Percentiles rank a stretch among this genome's conserved stretches.
phyloP scores from a whole-genome alignment of 2,329 filamentous ascomycete genomes.

The Thielaviopsis ethacetica region DNA sequence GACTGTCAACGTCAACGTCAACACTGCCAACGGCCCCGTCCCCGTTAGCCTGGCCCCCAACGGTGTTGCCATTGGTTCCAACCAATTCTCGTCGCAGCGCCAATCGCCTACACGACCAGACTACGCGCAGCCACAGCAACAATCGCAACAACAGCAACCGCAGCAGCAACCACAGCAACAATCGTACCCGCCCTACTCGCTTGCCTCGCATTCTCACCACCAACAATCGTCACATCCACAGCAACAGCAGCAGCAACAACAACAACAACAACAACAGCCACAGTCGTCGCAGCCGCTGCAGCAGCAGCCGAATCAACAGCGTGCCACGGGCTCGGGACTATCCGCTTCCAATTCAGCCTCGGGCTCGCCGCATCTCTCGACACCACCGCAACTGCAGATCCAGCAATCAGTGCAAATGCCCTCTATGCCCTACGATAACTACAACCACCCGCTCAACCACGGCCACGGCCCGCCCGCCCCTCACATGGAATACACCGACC shows the following conservation, averaged over 20 bases:
- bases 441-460: slow-evolving; percentile 20
- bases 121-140: slow-evolving; percentile 28
- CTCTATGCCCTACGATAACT: slow-evolving; percentile 43
- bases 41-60: slow-evolving; percentile 78
- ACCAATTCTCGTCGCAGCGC: slow-evolving; percentile 40
- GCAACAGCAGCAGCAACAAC: background rate
- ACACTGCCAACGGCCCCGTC: slow-evolving; percentile 52
- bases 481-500: slow-evolving; percentile 46
- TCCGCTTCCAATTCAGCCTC: slow-evolving; percentile 36
- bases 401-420: slow-evolving; percentile 10
- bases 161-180: slow-evolving; percentile 9
- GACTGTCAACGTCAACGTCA: no score
- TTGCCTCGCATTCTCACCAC: background rate
- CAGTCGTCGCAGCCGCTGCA: slow-evolving; percentile 22
- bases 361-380: slow-evolving; percentile 10
- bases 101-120: slow-evolving; percentile 65
- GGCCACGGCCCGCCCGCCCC: slow-evolving; percentile 22
- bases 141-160: slow-evolving; percentile 5
- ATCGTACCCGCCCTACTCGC: background rate
- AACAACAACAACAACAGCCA: slow-evolving; percentile 2
- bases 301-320: slow-evolving; percentile 42
- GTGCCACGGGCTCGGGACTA: slow-evolving; percentile 17
- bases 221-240: background rate
- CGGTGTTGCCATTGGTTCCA: slow-evolving; percentile 63
- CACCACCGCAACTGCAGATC: slow-evolving; percentile 8